Percentiles rank a stretch among this genome's conserved stretches.
phyloP scores from a whole-genome alignment of 495 filamentous ascomycete species.

The Penicillium lividum region DNA sequence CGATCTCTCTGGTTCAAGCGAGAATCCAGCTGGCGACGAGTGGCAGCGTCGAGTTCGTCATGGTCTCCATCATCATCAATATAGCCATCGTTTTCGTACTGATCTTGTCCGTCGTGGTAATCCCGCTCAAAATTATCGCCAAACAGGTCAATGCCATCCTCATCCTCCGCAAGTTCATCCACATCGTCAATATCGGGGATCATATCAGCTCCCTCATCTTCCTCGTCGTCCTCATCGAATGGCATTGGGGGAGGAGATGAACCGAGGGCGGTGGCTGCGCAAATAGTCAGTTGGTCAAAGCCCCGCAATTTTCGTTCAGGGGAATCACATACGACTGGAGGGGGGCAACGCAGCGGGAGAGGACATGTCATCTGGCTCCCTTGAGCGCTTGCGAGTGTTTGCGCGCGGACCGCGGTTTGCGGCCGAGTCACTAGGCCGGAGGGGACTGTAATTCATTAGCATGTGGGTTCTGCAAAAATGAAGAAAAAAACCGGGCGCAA shows the following conservation, averaged over 20 bases:
- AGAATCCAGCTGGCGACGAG: conserved; percentile 77
- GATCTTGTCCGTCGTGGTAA: conserved; percentile 64
- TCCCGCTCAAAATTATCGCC: conserved; percentile 86
- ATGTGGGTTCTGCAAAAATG: conserved; percentile 12
- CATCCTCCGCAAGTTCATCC: conserved; percentile 95
- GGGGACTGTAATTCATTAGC: conserved; percentile 58
- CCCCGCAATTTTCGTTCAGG: conserved; percentile 7
- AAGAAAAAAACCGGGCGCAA: conserved; percentile 10
- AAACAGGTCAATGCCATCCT: conserved; percentile 91
- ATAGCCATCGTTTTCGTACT: conserved; percentile 65
- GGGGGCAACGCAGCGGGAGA: conserved; percentile 64
- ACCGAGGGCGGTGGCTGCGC: conserved; percentile 28
- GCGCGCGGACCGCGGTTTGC: conserved; percentile 74
- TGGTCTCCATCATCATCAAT: conserved; percentile 83
- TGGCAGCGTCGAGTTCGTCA: conserved; percentile 66
- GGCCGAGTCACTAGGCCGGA: conserved; percentile 79
- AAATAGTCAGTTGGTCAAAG: conserved; percentile 26
- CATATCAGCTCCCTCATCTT: conserved; percentile 66
- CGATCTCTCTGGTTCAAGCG: conserved; percentile 77
- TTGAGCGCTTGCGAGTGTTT: conserved; percentile 75
- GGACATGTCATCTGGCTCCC: conserved; percentile 74
- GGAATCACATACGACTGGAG: conserved; percentile 64
- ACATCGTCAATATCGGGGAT: conserved; percentile 86
- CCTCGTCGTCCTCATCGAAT: conserved; percentile 67
- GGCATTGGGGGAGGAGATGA: conserved; percentile 56